These are phyloP conservation scores for Aureobasidium sp. DNA, from an alignment of 2,329 filamentous ascomycete species.

Conservation along the genomic window DNA sequence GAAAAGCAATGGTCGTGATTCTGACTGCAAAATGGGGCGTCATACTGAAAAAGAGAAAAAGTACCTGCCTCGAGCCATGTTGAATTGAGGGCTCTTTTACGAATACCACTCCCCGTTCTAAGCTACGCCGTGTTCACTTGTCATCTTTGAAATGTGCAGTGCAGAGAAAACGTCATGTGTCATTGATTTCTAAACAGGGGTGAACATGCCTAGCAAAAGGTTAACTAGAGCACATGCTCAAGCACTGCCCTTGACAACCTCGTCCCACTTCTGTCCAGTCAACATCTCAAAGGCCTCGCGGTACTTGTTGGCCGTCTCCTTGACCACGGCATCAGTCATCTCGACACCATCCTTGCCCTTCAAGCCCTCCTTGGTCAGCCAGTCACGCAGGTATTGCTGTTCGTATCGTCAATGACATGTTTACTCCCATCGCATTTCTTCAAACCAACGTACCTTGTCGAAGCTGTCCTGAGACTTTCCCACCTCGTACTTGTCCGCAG, in stretches of 20 bases:
- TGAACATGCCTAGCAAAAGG: not conserved
- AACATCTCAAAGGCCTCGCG: slow-evolving; percentile 66
- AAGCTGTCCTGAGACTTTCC: slow-evolving; percentile 75
- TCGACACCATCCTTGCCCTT: slow-evolving; percentile 67
- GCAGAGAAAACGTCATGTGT: slow-evolving; percentile 8
- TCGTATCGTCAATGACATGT: not conserved
- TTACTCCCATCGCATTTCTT: not conserved
- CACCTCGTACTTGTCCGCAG: slow-evolving; percentile 61
- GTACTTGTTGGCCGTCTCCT: slow-evolving; percentile 65
- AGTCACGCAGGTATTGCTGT: slow-evolving; percentile 60
- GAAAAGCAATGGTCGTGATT: slow-evolving; percentile 6
- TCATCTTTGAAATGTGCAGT: not conserved
- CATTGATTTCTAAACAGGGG: not conserved
- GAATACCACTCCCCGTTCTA: slow-evolving; percentile 14
- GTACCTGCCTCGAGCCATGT: slow-evolving; percentile 11
- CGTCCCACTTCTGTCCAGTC: slow-evolving; percentile 48
- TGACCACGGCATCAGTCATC: slow-evolving; percentile 65
- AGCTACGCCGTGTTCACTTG: not conserved
- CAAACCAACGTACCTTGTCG: slow-evolving; percentile 54
- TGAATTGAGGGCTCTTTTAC: slow-evolving; percentile 14
- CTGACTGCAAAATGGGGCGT: slow-evolving; percentile 7
- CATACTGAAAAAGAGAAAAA: not conserved
- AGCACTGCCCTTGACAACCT: slow-evolving; percentile 15
- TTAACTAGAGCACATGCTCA: not conserved
- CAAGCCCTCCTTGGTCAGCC: slow-evolving; percentile 64